Evolutionary conservation across 805 yeast genomes (phyloP), one percentile per base, ranked within the genome.

Genomic region (Blastobotrys americana): DNA sequence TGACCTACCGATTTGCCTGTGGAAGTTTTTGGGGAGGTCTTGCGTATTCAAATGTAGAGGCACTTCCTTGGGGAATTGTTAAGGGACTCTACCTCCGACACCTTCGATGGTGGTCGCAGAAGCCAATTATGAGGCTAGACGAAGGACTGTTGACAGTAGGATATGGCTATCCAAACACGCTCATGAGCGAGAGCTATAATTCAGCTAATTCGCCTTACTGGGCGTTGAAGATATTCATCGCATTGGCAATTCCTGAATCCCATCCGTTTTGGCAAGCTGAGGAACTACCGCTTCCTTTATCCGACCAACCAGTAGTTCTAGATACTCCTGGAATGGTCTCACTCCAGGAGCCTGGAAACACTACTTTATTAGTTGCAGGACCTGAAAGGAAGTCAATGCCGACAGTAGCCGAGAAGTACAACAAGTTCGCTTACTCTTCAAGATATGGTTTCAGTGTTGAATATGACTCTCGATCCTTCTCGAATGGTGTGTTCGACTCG

Each of bases 201-300:
- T 55, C 57, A 2, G 37, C 56, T 3, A 44, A 45, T 38, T 55
- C 59, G 16, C 58, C 58, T 6, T 55, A 55, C 37, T 55, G 59
- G 59, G 52, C 56, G 5, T 23, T 55, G 46, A 55, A 55, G 43
- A 35, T 41, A 16, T 46, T 55, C 23, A 34, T 53, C 16, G 48
- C 51, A 3, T 46, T 55, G 31, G 55, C 57, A 2, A 34, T 55
- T 3, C 55, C 56, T 2, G 47, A 43, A 20, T 18, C 44, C 6
- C 49, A 48, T 27, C 48, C 50, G 15, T 55, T 55, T 42, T 55
- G 59, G 58, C 35, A 51, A 2, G 44, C 52, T 2, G 27, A 39
- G 28, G 58, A 54, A 34, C 39, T 21, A 35, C 38, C 47, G n/a
- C 22, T 46, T 5, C 35, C 31, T 4, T 5, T 36, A 34, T 9